Base-by-base conservation (phyloP, 164 flowering plant genomes). In the Chimonanthus praecox region DNA sequence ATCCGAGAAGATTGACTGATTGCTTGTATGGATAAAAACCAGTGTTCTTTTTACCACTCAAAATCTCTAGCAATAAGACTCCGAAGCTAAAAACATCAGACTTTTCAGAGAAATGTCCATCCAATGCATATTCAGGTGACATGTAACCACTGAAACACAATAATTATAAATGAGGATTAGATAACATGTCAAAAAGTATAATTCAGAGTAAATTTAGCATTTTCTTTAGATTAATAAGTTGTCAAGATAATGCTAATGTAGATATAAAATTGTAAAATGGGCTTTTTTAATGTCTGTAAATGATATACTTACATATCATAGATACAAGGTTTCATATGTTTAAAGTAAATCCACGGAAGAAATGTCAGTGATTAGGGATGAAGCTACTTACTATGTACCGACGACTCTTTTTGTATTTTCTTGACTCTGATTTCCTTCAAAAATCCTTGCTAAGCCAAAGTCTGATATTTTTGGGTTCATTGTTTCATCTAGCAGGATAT, bases 41-140 rank as follows among this genome's bases (percentile, higher is more conserved):
- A 0, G 49, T 65, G 63, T 54, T 67, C 45, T 10, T 73, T 60
- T 50, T 73, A 2, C 64, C 65, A 54, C 47, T 50, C 5, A 51
- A n/a, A 46, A 65, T 50, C 33, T 73, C 70, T 10, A 65, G 33
- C 1, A 67, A 8, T 61, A 60, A 47, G 2, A 68, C 71, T 68
- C 66, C 71, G 7, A 68, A 74, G 47, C 66, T 74, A 16, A n/a
- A 58, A 21, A 74, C 71, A 5, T 60, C 72, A 81, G 87, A 87
- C 76, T 76, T 68, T 46, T 47, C 15, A 0, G 79, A 70, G 49
- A 58, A 74, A 3, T 4, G 0, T 0, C 92, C 88, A 50, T 88
- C 83, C 67, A 84, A 51, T 7, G 87, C 83, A 61, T 86, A 88
- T 71, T 88, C 86, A 0, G 91, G 91, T 0, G 89, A 73, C 87